Percentiles rank a stretch among this genome's conserved stretches.
These are phyloP conservation scores for Moniliophthora roreri DNA, from an alignment of 1,284 basidiomycete species.

Conservation along the genomic window DNA sequence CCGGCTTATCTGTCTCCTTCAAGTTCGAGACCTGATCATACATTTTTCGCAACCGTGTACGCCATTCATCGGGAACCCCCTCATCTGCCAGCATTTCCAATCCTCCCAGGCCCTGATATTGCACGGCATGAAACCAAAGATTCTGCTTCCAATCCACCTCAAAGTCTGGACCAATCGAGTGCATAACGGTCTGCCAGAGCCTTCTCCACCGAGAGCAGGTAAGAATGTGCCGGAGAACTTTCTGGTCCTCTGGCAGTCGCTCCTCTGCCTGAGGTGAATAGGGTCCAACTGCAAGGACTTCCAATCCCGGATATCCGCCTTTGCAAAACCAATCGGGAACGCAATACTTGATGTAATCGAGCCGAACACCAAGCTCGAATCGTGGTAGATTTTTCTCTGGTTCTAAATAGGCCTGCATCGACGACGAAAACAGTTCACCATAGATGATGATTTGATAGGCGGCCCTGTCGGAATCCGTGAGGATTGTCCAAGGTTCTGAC, in stretches of 20 bases:
- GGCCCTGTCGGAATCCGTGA: slow-evolving; percentile 2
- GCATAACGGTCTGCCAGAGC: slow-evolving; percentile 26
- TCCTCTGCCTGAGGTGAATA: neutral
- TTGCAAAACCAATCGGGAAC: slow-evolving; percentile 4
- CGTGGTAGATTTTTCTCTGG: neutral
- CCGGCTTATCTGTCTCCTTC: neutral
- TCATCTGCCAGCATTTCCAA: slow-evolving; percentile 1
- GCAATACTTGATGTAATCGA: slow-evolving; percentile 10
- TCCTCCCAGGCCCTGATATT: slow-evolving; percentile 1
- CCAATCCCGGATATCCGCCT: neutral
- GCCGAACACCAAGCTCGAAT: slow-evolving; percentile 1
- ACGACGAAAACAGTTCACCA: slow-evolving; percentile 3
- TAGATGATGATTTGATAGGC: slow-evolving; percentile 8
- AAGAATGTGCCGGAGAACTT: neutral
- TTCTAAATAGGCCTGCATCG: slow-evolving; percentile 3
- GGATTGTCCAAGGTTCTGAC: neutral
- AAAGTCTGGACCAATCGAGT: neutral
- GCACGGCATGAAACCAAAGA: neutral
- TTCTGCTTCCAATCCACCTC: slow-evolving; percentile 6
- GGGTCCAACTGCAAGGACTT: slow-evolving; percentile 1
- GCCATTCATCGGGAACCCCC: neutral
- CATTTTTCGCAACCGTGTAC: neutral
- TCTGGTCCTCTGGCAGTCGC: neutral
- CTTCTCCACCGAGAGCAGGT: neutral
- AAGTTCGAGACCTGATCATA: neutral